These are phyloP conservation scores for Coniochaeta prunicola DNA, from an alignment of 2,329 filamentous ascomycete species.

Conservation along the genomic window DNA sequence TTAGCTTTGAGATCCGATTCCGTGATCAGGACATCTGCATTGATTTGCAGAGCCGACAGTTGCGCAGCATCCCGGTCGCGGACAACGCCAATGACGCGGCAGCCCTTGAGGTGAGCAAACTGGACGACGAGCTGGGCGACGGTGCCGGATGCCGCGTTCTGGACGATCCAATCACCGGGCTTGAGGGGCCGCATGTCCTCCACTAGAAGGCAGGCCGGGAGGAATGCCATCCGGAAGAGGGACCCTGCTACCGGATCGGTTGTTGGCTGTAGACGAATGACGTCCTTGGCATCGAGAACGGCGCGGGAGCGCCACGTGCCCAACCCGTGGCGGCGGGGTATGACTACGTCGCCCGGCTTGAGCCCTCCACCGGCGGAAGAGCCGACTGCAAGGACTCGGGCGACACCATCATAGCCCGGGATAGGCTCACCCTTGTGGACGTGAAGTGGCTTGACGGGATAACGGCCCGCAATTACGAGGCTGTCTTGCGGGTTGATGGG, in stretches of 20 bases:
- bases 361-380: conserved; percentile 1
- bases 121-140: conserved; percentile 15
- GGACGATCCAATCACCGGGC: conserved; percentile 17
- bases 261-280: conserved; percentile 5
- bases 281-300: conserved; percentile 7
- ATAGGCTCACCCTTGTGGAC: conserved; percentile 7
- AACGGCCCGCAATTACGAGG: conserved; percentile 13
- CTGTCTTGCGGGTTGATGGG: conserved; percentile 17
- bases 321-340: conserved; percentile 7
- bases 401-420: conserved; percentile 15
- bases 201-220: conserved; percentile 15
- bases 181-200: conserved; percentile 12
- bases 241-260: conserved; percentile 9
- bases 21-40: conserved; percentile 8
- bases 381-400: conserved; percentile 5
- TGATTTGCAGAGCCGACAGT: background rate
- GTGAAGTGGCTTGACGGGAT: conserved; percentile 14
- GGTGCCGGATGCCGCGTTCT: conserved; percentile 12
- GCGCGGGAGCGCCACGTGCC: conserved; percentile 16
- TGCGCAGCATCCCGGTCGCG: conserved; percentile 9
- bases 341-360: conserved; percentile 6
- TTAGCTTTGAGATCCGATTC: conserved; percentile 8
- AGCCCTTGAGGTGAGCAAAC: conserved; percentile 10
- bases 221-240: conserved; percentile 10
- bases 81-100: conserved; percentile 10